phyloP scores from a whole-genome alignment of 179 eudicot genomes.

The Corrigiola litoralis region DNA sequence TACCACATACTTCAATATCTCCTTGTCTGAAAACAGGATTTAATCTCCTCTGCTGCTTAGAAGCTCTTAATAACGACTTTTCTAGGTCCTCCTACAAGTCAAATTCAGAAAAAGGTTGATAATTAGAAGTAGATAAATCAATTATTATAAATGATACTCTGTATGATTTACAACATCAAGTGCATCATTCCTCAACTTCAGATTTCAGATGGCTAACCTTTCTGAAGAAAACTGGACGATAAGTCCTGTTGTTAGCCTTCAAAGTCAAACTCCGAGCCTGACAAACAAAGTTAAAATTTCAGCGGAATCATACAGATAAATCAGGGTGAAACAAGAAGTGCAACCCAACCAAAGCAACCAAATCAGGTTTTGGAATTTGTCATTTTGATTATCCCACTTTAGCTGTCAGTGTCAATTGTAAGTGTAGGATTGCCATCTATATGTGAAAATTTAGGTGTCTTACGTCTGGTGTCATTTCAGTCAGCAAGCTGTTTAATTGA shows the following conservation, averaged over 20 bases:
- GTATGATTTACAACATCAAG: too few relatives aligned
- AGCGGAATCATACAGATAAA: neutral
- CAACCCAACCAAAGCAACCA: neutral
- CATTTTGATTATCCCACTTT: too few relatives aligned
- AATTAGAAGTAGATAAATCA: neutral
- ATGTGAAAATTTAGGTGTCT: too few relatives aligned
- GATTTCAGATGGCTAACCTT: conserved; percentile 44
- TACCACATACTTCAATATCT: conserved; percentile 51
- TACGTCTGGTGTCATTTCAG: too few relatives aligned
- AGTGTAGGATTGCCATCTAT: too few relatives aligned
- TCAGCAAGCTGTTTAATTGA: too few relatives aligned
- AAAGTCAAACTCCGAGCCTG: conserved; percentile 76
- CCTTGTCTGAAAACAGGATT: conserved; percentile 54
- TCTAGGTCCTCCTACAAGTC: conserved; percentile 80
- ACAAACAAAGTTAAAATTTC: neutral
- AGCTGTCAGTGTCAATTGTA: too few relatives aligned
- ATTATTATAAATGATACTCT: neutral
- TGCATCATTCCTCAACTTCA: too few relatives aligned
- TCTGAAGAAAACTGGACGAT: conserved; percentile 82
- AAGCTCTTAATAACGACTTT: conserved; percentile 56
- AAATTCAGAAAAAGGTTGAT: neutral
- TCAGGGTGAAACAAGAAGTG: neutral
- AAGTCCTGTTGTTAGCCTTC: conserved; percentile 54
- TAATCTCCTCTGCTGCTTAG: conserved; percentile 43
- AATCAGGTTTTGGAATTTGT: too few relatives aligned